Evolutionary conservation across 805 yeast species (phyloP).

Genomic region (Cyberlindnera mrakii): DNA sequence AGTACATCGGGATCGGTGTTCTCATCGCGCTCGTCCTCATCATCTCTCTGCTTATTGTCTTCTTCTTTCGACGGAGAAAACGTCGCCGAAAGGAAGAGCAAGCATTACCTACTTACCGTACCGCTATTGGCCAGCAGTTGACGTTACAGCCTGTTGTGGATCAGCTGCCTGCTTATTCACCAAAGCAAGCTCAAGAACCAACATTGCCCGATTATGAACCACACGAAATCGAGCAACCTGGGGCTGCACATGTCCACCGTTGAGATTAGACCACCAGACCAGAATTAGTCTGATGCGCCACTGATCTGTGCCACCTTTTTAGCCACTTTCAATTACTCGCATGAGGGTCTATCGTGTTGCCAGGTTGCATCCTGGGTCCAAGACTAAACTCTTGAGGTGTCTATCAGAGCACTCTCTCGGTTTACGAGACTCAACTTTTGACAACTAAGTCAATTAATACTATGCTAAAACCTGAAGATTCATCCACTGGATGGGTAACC

Average conservation of each 20-base stretch:
- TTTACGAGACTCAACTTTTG: not conserved
- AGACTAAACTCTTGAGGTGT: constrained; percentile 2
- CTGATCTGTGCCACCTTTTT: no score
- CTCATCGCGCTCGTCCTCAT: not conserved
- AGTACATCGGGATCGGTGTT: constrained; percentile 1
- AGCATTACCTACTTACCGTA: not conserved
- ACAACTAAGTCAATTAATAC: no score
- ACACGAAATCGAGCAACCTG: no score
- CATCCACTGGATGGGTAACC: no score
- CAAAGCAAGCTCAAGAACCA: no score
- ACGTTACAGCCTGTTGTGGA: no score
- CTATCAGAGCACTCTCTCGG: constrained; percentile 1
- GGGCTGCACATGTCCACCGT: no score
- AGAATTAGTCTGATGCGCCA: no score
- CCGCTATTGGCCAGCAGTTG: not conserved
- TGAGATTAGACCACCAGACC: no score
- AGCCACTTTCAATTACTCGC: not conserved
- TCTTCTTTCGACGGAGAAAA: not conserved
- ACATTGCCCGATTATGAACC: no score
- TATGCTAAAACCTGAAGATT: no score
- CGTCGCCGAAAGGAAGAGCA: not conserved
- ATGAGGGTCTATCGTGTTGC: not conserved
- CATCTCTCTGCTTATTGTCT: not conserved
- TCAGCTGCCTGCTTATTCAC: no score
- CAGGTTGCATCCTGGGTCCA: not conserved